Conservation (phyloP, 2,329 filamentous ascomycete species). For the Penicillium sp. region DNA sequence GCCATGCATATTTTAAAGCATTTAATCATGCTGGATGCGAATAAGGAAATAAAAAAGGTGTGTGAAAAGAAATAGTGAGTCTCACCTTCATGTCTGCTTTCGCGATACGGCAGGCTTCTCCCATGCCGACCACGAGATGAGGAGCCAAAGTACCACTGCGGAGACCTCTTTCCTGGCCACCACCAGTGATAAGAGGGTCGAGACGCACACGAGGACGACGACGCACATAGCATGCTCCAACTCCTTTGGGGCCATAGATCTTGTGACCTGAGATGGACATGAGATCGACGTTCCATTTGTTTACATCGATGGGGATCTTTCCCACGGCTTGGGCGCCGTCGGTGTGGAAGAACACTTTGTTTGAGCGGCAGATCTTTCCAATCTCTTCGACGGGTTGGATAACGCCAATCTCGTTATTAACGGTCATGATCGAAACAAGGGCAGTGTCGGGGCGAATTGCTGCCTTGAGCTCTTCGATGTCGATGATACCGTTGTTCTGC, state of each 20-base stretch:
- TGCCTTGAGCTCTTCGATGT: slow-evolving; percentile 77
- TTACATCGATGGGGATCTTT: slow-evolving; percentile 95
- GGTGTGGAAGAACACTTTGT: slow-evolving; percentile 97
- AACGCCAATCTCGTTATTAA: slow-evolving; percentile 99
- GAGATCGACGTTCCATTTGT: slow-evolving; percentile 94
- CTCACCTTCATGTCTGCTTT: slow-evolving; percentile 86
- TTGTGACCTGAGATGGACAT: slow-evolving; percentile 99
- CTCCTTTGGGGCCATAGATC: slow-evolving; percentile 96
- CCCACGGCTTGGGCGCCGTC: slow-evolving; percentile 97
- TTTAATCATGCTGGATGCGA: slow-evolving; percentile 64
- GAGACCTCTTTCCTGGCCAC: slow-evolving; percentile 91
- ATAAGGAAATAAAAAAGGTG: slow-evolving; percentile 11
- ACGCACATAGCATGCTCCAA: slow-evolving; percentile 93
- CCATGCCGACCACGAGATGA: slow-evolving; percentile 83
- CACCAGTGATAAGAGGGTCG: slow-evolving; percentile 92
- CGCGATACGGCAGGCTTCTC: slow-evolving; percentile 90
- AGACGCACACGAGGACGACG: slow-evolving; percentile 88
- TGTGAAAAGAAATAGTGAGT: slow-evolving; percentile 14
- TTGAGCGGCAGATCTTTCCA: slow-evolving; percentile 81
- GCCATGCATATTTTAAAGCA: slow-evolving; percentile 80
- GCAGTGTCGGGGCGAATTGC: slow-evolving; percentile 88
- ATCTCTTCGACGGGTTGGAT: slow-evolving; percentile 94
- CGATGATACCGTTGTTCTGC: slow-evolving; percentile 76
- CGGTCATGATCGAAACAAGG: slow-evolving; percentile 94
- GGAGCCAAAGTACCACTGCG: slow-evolving; percentile 92